Evolutionary conservation across 805 yeast genomes (phyloP).

Genomic region (Wickerhamiella sergipiensis): DNA sequence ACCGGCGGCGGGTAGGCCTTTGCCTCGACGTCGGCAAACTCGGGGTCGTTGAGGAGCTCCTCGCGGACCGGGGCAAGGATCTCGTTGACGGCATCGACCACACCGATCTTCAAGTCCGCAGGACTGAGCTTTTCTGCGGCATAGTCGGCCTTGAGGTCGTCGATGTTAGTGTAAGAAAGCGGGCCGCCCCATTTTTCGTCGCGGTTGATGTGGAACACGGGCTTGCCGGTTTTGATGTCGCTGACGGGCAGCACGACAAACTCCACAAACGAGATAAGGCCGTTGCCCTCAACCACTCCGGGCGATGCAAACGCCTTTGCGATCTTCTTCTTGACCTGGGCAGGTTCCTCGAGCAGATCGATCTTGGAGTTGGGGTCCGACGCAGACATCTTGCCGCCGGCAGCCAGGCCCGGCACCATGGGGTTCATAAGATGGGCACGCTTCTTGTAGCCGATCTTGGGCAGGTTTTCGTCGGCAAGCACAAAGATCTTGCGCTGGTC

Average conservation of each 20-base stretch:
- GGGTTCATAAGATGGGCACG: slow-evolving; percentile 98
- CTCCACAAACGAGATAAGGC: slow-evolving; percentile 74
- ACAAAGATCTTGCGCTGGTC: slow-evolving; percentile 97
- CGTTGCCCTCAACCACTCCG: slow-evolving; percentile 83
- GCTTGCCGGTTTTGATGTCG: slow-evolving; percentile 46
- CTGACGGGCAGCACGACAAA: slow-evolving; percentile 77
- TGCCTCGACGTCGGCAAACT: slow-evolving; percentile 58
- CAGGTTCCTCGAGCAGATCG: slow-evolving; percentile 82
- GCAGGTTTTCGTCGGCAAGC: slow-evolving; percentile 88
- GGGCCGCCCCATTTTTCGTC: slow-evolving; percentile 98
- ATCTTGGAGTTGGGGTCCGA: slow-evolving; percentile 97
- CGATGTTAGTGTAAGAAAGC: slow-evolving; percentile 54
- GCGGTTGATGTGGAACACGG: slow-evolving; percentile 64
- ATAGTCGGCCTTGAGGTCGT: slow-evolving; percentile 57
- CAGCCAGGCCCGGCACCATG: slow-evolving; percentile 95
- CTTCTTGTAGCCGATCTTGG: slow-evolving; percentile 79
- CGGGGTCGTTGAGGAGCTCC: slow-evolving; percentile 45
- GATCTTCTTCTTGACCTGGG: slow-evolving; percentile 77
- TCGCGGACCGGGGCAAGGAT: slow-evolving; percentile 76
- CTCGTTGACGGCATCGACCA: slow-evolving; percentile 67
- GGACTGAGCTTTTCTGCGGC: slow-evolving; percentile 69
- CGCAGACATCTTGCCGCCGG: slow-evolving; percentile 97
- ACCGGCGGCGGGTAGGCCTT: slow-evolving; percentile 76
- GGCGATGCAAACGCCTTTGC: slow-evolving; percentile 91
- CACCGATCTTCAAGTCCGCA: slow-evolving; percentile 87